A percentile compares a stretch with the other conserved stretches of the same genome.
These are phyloP conservation scores for Xanthoconium purpureum DNA, from an alignment of 768 basidiomycete species.

Conservation along the genomic window DNA sequence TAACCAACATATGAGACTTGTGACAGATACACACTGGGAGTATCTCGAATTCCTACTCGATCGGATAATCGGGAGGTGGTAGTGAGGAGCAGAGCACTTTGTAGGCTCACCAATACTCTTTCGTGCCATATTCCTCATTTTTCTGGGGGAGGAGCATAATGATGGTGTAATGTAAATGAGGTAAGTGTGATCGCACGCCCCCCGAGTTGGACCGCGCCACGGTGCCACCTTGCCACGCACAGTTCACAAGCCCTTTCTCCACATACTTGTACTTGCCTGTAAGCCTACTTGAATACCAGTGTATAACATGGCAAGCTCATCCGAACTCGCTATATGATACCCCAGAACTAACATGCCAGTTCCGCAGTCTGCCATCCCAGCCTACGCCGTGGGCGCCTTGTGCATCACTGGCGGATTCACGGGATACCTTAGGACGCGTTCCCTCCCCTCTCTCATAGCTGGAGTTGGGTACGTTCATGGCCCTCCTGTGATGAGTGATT, in stretches of 20 bases:
- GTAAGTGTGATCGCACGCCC: conserved; percentile 14
- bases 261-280: conserved; percentile 9
- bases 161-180: background rate
- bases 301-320: conserved; percentile 30
- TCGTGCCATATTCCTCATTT: conserved; percentile 68
- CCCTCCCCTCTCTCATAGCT: conserved; percentile 79
- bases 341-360: conserved; percentile 24
- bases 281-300: conserved; percentile 18
- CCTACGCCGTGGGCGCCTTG: conserved; percentile 71
- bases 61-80: background rate
- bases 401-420: conserved; percentile 76
- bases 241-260: background rate
- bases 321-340: background rate
- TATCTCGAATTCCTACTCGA: conserved; percentile 64
- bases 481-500: background rate
- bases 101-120: conserved; percentile 59
- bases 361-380: conserved; percentile 74
- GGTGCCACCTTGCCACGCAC: background rate
- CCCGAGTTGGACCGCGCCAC: background rate
- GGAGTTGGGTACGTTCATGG: conserved; percentile 61
- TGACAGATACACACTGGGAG: conserved; percentile 44
- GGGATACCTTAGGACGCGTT: conserved; percentile 69
- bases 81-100: background rate
- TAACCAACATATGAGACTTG: background rate
- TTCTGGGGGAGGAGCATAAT: conserved; percentile 47